Percentiles rank a stretch among this genome's conserved stretches.
Evolutionary conservation across 768 basidiomycete genomes (phyloP).

Genomic region (Pleurotus eryngii): DNA sequence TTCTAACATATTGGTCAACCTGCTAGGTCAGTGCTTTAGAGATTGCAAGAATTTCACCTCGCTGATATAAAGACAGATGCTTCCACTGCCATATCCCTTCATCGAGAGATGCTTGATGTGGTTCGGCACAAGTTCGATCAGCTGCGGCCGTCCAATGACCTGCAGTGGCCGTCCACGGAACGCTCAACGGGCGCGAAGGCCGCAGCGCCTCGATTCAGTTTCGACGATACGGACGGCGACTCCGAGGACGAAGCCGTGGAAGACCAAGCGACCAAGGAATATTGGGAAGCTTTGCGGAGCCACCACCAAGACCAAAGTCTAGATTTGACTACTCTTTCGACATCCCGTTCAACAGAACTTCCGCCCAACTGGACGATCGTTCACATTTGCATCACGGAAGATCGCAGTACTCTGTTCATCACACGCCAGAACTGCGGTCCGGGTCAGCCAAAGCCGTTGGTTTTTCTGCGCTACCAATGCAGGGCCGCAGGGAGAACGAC

Average conservation of each 20-base stretch:
- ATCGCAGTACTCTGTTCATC: conserved; percentile 79
- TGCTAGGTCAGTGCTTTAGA: conserved; percentile 49
- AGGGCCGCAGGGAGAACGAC: conserved; percentile 73
- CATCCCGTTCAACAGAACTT: conserved; percentile 40
- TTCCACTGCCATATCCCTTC: conserved; percentile 73
- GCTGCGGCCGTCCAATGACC: conserved; percentile 48
- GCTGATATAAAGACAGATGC: conserved; percentile 47
- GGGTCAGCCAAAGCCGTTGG: conserved; percentile 48
- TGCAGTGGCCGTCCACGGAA: conserved; percentile 67
- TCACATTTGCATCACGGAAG: conserved; percentile 79
- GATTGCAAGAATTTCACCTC: background rate
- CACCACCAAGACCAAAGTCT: conserved; percentile 50
- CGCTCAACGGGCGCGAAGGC: conserved; percentile 5
- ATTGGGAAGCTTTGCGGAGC: conserved; percentile 59
- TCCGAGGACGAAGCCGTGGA: conserved; percentile 25
- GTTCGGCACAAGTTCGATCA: conserved; percentile 68
- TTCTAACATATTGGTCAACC: conserved; percentile 49
- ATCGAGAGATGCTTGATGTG: conserved; percentile 82
- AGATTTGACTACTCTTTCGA: conserved; percentile 38
- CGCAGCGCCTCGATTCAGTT: background rate
- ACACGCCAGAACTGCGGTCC: conserved; percentile 66
- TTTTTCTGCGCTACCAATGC: conserved; percentile 87
- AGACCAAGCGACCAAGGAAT: conserved; percentile 38
- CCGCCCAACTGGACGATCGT: conserved; percentile 82
- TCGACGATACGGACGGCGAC: conserved; percentile 17